Percentiles rank a stretch among this genome's conserved stretches.
Conservation (phyloP, 2,329 filamentous ascomycete species). For the Clarireedia paspali region DNA sequence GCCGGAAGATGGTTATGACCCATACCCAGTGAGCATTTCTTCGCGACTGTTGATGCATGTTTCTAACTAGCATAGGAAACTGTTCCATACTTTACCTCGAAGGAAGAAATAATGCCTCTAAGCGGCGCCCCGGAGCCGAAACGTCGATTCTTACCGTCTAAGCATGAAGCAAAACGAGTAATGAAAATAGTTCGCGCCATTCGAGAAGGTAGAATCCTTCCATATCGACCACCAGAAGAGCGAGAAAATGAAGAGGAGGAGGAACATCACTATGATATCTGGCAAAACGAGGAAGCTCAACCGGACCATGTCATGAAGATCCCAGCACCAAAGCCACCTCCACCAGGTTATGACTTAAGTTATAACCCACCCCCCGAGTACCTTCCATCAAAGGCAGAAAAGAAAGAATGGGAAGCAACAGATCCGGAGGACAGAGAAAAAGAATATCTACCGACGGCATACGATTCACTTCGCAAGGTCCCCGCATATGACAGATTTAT, state of each 20-base stretch:
- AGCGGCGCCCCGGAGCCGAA: constrained; percentile 95
- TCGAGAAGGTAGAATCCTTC: constrained; percentile 84
- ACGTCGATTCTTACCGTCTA: constrained; percentile 88
- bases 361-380: constrained; percentile 97
- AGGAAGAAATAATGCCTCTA: constrained; percentile 87
- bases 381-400: constrained; percentile 78
- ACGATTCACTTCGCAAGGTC: constrained; percentile 79
- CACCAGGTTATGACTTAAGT: constrained; percentile 89
- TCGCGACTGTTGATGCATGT: constrained; percentile 4
- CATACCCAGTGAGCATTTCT: constrained; percentile 62
- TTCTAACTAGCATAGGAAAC: constrained; percentile 50
- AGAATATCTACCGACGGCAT: constrained; percentile 77
- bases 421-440: constrained; percentile 89
- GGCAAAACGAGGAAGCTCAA: constrained; percentile 82
- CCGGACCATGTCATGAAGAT: constrained; percentile 90
- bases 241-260: constrained; percentile 66
- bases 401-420: constrained; percentile 71
- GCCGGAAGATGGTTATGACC: constrained; percentile 82
- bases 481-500: constrained; percentile 85
- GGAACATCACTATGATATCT: constrained; percentile 72
- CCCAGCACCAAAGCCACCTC: constrained; percentile 84
- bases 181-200: constrained; percentile 98
- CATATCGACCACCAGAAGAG: constrained; percentile 70
- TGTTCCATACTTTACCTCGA: constrained; percentile 88
- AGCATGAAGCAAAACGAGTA: constrained; percentile 90